These are phyloP conservation scores for Coemansia sp. DNA, from an alignment of 192 early-diverging fungal species.

Conservation along the genomic window DNA sequence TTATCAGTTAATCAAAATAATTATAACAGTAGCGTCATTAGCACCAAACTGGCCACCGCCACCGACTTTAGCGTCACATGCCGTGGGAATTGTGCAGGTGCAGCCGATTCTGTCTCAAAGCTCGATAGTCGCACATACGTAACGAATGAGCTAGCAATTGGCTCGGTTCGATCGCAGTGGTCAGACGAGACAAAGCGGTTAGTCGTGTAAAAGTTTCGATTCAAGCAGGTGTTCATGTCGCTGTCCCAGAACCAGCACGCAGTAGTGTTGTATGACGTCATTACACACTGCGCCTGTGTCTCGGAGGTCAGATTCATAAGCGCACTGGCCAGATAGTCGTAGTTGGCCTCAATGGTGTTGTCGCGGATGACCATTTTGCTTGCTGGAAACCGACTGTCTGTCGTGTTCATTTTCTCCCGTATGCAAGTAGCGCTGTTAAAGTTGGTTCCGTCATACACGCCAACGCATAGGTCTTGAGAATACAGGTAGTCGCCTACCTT, in stretches of 20 bases:
- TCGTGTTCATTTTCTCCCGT: constrained; percentile 10
- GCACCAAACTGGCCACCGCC: constrained; percentile 7
- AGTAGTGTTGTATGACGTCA: constrained; percentile 30
- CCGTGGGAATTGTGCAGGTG: neutral
- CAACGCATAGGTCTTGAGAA: constrained; percentile 47
- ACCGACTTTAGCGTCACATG: constrained; percentile 10
- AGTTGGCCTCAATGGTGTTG: constrained; percentile 25
- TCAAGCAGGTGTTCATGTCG: constrained; percentile 15
- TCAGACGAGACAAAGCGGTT: constrained; percentile 14
- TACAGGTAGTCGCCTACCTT: constrained; percentile 43
- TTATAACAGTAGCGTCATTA: constrained; percentile 9
- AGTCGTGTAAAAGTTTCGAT: constrained; percentile 15
- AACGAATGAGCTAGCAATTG: constrained; percentile 20
- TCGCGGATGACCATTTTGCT: constrained; percentile 34
- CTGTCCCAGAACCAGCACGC: constrained; percentile 48
- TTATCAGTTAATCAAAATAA: neutral
- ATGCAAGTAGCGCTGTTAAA: constrained; percentile 48
- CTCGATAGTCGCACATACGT: constrained; percentile 26
- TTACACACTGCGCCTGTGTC: constrained; percentile 48
- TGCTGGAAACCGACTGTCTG: constrained; percentile 9
- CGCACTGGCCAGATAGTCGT: constrained; percentile 19
- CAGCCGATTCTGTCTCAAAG: constrained; percentile 11
- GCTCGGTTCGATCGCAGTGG: constrained; percentile 20
- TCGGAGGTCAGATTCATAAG: constrained; percentile 26
- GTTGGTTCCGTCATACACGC: constrained; percentile 43